A percentile compares a stretch with the other conserved stretches of the same genome.
These are phyloP conservation scores for Aspergillus coremiiformis DNA, from an alignment of 495 filamentous ascomycete species.

Conservation along the genomic window DNA sequence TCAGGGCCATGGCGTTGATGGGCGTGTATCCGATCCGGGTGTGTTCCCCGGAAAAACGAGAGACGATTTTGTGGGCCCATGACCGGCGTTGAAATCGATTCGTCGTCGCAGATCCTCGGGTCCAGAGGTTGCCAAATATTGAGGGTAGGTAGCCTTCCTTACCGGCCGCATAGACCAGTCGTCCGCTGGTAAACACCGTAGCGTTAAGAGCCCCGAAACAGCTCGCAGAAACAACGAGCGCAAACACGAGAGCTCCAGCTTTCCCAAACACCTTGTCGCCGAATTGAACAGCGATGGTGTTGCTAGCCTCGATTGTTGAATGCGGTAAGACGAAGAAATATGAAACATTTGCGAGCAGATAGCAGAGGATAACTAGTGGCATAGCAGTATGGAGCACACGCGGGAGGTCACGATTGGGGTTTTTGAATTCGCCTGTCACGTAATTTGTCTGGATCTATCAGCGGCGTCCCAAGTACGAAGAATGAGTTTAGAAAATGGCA, in stretches of 20 bases:
- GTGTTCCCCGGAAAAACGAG: conserved; percentile 51
- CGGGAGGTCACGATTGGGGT: conserved; percentile 83
- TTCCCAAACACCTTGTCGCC: conserved; percentile 84
- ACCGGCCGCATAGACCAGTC: conserved; percentile 87
- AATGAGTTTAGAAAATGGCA: conserved; percentile 5
- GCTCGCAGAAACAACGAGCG: conserved; percentile 78
- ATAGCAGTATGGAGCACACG: conserved; percentile 95
- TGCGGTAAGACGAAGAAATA: conserved; percentile 95
- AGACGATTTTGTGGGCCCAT: conserved; percentile 50
- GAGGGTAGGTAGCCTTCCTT: conserved; percentile 91
- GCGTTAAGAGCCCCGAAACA: conserved; percentile 93
- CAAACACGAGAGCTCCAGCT: conserved; percentile 73
- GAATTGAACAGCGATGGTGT: conserved; percentile 92
- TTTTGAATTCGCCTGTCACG: conserved; percentile 91
- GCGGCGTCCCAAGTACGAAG: background rate
- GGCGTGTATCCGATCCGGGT: conserved; percentile 69
- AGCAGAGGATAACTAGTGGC: conserved; percentile 85
- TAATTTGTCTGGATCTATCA: conserved; percentile 72
- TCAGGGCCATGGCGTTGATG: conserved; percentile 80
- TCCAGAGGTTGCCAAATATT: conserved; percentile 75
- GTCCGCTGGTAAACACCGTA: conserved; percentile 85
- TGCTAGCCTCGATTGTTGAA: conserved; percentile 67
- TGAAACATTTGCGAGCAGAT: conserved; percentile 81
- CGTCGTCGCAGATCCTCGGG: conserved; percentile 40
- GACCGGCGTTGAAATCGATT: conserved; percentile 49